Percentiles rank a stretch among this genome's conserved stretches.
phyloP scores from a whole-genome alignment of 163 green algal species.

The Scenedesmus sp. region DNA sequence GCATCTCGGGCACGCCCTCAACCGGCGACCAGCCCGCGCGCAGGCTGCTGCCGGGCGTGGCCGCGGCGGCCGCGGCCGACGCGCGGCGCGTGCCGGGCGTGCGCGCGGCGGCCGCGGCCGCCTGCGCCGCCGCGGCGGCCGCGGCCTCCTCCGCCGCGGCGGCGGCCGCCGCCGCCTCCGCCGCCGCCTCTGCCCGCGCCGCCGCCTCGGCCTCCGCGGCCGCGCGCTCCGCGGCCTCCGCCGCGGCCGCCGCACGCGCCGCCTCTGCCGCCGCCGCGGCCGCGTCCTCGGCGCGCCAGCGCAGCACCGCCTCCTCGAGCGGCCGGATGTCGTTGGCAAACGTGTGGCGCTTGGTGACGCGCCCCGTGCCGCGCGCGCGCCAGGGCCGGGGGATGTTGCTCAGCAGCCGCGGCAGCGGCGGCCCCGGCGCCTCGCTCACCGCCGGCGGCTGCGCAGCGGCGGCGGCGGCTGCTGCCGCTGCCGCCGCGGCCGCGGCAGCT shows the following conservation, averaged over 20 bases:
- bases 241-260: background rate
- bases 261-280: conserved; percentile 21
- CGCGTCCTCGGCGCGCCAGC: background rate
- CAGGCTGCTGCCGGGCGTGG: background rate
- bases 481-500: background rate
- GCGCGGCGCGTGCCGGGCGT: conserved; percentile 4
- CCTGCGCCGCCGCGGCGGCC: conserved; percentile 11
- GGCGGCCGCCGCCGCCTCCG: conserved; percentile 6
- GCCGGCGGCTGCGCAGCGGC: background rate
- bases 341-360: conserved; percentile 7
- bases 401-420: background rate
- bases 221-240: background rate
- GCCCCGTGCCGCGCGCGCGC: background rate
- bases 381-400: conserved; percentile 11
- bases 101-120: background rate
- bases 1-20: conserved; percentile 47
- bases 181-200: conserved; percentile 5
- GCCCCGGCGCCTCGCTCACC: background rate
- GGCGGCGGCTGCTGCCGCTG: background rate
- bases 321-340: background rate
- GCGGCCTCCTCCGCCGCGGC: background rate
- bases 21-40: conserved; percentile 23
- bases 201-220: background rate
- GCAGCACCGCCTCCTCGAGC: conserved; percentile 9
- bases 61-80: background rate